Base-by-base conservation (phyloP, 129 eudicot species). In the sunflower (Helianthus annuus) region DNA sequence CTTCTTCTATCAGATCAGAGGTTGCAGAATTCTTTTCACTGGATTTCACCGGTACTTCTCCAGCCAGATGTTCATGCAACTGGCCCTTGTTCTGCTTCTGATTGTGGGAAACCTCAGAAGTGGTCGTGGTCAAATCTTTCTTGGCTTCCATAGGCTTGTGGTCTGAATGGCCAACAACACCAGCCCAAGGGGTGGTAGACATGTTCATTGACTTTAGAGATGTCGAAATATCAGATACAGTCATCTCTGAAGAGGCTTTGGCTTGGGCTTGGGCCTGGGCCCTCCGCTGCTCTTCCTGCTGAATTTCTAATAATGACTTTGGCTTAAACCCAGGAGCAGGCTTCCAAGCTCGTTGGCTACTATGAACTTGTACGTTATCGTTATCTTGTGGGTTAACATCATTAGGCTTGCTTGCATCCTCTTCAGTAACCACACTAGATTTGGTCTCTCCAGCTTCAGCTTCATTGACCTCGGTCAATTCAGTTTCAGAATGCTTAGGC, bases 311-410 rank as follows among this genome's bases (percentile, higher is more conserved):
- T 2, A 94, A 78, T 19, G 97, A 90, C 77, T 87, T 90, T 1
- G 99, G 97, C 82, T 90, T 94, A 64, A 94, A 84, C 63, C 87
- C 89, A 46, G 90, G 94, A 40, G 99, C 91, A 56, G 91, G 97
- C 79, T 94, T 94, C 99, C 99, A 94, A 6, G 91, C 96, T 45
- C 89, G 83, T 61, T 74, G 91, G 15, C 78, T 81, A 36, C 85
- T 60, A 64, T 78, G 58, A 55, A 65, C 79, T 67, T 76, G 89
- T 22, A 73, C 44, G 75, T 68, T 80, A 44, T 72, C 38, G 75
- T 68, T 78, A 44, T 78, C 34, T 69, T 78, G 84, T 16, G 78
- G 29, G 39, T 55, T 65, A 48, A 53, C 82, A 40, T 59, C 84
- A 44, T 27, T 46, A 49, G 48, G 46, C 39, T 42, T 42, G 17